Percentiles rank a stretch among this genome's conserved stretches.
These are phyloP conservation scores for Rhododendron vialii DNA, from an alignment of 148 eudicot species.

Conservation along the genomic window DNA sequence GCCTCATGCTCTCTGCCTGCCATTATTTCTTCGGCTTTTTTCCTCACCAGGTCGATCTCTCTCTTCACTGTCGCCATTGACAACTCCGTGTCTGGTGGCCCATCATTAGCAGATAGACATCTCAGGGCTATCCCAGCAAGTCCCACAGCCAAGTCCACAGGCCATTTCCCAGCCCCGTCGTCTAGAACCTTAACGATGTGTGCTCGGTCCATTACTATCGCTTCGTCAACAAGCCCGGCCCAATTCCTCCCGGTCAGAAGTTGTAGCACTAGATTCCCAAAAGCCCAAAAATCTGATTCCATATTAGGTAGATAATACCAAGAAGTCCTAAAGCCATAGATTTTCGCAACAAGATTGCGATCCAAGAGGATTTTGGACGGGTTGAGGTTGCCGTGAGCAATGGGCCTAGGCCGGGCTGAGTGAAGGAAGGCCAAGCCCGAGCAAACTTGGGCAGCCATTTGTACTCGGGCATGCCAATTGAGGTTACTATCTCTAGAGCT, in stretches of 20 bases:
- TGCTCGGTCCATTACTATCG: constrained; percentile 14
- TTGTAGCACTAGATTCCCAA: constrained; percentile 61
- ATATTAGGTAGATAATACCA: constrained; percentile 19
- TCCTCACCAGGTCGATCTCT: constrained; percentile 37
- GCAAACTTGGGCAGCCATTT: constrained; percentile 62
- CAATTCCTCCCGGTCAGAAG: constrained; percentile 61
- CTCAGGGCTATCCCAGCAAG: constrained; percentile 39
- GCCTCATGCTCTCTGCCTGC: constrained; percentile 22
- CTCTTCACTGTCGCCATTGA: constrained; percentile 25
- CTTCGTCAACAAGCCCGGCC: constrained; percentile 29
- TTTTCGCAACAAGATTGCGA: constrained; percentile 39
- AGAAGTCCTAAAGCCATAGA: constrained; percentile 30
- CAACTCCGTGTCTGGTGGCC: constrained; percentile 13
- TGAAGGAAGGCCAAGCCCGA: constrained; percentile 58
- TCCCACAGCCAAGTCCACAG: constrained; percentile 48
- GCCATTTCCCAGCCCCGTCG: constrained; percentile 58
- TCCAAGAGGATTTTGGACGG: constrained; percentile 67
- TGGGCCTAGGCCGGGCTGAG: constrained; percentile 44
- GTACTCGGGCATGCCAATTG: constrained; percentile 54
- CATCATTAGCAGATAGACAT: constrained; percentile 37
- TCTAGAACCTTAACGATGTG: constrained; percentile 31
- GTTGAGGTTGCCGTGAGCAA: constrained; percentile 46
- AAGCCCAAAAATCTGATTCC: constrained; percentile 39
- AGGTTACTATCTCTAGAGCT: constrained; percentile 33
- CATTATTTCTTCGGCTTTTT: constrained; percentile 41